Evolutionary conservation across 805 yeast genomes (phyloP).

Genomic region (Isabelozyma heimii): DNA sequence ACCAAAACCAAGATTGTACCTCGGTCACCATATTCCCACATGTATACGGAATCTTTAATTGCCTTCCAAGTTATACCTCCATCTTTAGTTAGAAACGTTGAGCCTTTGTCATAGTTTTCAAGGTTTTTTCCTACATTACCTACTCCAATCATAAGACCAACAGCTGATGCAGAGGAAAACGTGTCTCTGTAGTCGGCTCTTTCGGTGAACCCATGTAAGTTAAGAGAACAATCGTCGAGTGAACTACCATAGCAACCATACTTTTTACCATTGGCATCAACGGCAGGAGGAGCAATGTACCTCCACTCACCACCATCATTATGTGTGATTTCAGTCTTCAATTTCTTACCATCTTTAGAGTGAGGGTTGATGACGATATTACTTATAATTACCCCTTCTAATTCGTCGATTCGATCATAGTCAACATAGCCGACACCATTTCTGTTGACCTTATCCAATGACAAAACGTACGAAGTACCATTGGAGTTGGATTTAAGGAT

Average conservation of each 20-base stretch:
- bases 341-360: conserved; percentile 47
- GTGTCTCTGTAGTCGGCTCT: conserved; percentile 81
- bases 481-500: conserved; percentile 85
- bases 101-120: conserved; percentile 46
- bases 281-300: conserved; percentile 63
- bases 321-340: conserved; percentile 74
- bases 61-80: conserved; percentile 91
- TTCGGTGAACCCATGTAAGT: conserved; percentile 89
- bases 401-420: conserved; percentile 75
- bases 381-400: conserved; percentile 81
- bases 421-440: conserved; percentile 76
- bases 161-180: conserved; percentile 82
- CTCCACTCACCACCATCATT: conserved; percentile 93
- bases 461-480: conserved; percentile 79
- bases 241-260: conserved; percentile 51
- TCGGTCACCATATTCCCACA: conserved; percentile 97
- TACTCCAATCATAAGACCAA: conserved; percentile 86
- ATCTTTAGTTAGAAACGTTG: conserved; percentile 80
- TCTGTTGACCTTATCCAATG: conserved; percentile 73
- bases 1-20: conserved; percentile 83
- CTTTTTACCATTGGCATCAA: conserved; percentile 58
- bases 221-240: conserved; percentile 67
- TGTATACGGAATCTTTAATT: conserved; percentile 65
- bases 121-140: conserved; percentile 82
- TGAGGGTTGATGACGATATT: conserved; percentile 63